These are phyloP conservation scores for Trichoderma simmonsii DNA, from an alignment of 2,329 filamentous ascomycete genomes.

Conservation along the genomic window DNA sequence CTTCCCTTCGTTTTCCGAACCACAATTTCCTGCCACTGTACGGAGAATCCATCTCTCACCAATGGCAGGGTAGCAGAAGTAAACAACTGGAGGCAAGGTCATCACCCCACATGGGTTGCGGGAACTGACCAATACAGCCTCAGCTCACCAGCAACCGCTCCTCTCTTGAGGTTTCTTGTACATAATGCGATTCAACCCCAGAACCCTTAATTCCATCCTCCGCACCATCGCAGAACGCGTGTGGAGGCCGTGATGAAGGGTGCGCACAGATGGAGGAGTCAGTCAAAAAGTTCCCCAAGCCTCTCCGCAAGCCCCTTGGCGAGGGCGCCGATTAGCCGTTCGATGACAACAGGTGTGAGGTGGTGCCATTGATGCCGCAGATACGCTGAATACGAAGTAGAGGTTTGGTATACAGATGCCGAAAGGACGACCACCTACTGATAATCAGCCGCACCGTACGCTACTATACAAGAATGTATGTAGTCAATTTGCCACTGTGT, in stretches of 20 bases:
- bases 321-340: slow-evolving; percentile 13
- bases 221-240: slow-evolving; percentile 6
- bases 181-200: slow-evolving; percentile 14
- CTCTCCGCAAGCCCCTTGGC: slow-evolving; percentile 6
- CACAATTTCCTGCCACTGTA: background rate
- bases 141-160: background rate
- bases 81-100: background rate
- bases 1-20: background rate
- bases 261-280: slow-evolving; percentile 10
- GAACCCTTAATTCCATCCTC: slow-evolving; percentile 12
- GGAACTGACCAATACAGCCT: background rate
- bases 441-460: background rate
- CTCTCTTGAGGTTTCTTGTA: background rate
- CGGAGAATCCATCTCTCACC: background rate
- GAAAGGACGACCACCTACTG: background rate
- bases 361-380: background rate
- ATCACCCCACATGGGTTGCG: background rate
- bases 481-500: background rate
- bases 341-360: background rate
- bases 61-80: background rate
- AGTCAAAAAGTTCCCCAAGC: slow-evolving; percentile 15
- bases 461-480: background rate
- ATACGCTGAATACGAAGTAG: background rate
- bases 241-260: slow-evolving; percentile 9
- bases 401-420: background rate